These are phyloP conservation scores for Linnemannia exigua DNA, from an alignment of 192 early-diverging fungal genomes.

Conservation along the genomic window DNA sequence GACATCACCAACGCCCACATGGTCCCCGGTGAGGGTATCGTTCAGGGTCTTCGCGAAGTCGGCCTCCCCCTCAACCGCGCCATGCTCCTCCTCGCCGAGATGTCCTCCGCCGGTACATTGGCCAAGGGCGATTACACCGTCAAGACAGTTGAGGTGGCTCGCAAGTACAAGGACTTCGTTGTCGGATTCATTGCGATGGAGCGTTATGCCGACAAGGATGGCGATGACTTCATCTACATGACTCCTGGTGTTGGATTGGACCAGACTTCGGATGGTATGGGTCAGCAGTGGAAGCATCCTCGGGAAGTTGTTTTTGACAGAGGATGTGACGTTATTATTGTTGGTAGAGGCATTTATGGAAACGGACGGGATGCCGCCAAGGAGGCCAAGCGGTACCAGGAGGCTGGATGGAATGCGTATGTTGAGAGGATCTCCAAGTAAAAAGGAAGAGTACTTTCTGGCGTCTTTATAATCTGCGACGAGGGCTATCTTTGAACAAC, in stretches of 20 bases:
- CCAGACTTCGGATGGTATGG: constrained; percentile 85
- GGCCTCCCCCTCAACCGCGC: constrained; percentile 84
- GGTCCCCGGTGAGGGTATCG: constrained; percentile 96
- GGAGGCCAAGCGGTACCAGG: constrained; percentile 88
- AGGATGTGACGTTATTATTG: constrained; percentile 97
- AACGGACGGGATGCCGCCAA: constrained; percentile 74
- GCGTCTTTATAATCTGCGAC: not conserved
- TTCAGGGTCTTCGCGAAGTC: constrained; percentile 91
- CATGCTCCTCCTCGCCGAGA: constrained; percentile 94
- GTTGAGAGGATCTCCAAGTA: constrained; percentile 64
- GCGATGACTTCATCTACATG: constrained; percentile 94
- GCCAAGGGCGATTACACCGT: constrained; percentile 87
- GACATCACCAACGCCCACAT: constrained; percentile 97
- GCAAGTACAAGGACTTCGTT: constrained; percentile 89
- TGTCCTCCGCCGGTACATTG: constrained; percentile 94
- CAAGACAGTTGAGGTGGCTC: constrained; percentile 90
- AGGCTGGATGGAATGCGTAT: constrained; percentile 98
- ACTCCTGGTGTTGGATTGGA: constrained; percentile 95
- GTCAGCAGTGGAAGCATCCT: constrained; percentile 97
- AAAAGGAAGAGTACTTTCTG: not conserved
- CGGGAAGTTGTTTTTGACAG: constrained; percentile 85
- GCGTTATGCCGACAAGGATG: constrained; percentile 61
- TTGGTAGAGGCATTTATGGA: constrained; percentile 97
- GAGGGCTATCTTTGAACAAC: not conserved
- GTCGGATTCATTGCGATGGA: constrained; percentile 91